Base-by-base conservation (phyloP, 1,284 basidiomycete genomes). In the Marasmius sp. region DNA sequence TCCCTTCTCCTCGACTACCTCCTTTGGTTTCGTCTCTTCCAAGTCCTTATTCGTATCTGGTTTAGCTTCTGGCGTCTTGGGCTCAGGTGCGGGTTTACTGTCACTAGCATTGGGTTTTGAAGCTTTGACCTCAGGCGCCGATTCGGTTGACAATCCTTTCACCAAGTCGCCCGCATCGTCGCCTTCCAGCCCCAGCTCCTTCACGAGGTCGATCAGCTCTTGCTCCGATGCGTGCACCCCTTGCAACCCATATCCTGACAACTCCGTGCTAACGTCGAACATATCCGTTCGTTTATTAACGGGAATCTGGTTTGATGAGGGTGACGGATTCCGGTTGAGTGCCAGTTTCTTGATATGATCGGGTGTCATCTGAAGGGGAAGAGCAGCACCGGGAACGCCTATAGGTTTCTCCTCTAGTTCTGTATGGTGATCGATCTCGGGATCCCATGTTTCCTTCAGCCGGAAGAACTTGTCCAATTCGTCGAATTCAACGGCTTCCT, bases 331-430 rank as follows among this genome's bases (percentile, higher is more conserved):
- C n/a, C 52, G 27, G 12, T 54, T 54, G n/a, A 54, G n/a, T 14
- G 52, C 52, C 38, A 54, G 52, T 18, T 54, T 34, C 37, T 16
- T 86, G 62, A 88, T 77, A 65, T 85, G 87, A 54, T 88, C 85
- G 33, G 90, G 89, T n/a, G 87, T 89, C 87, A 93, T 92, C 69
- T 92, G 84, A 12, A 85, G 76, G 11, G 91, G 89, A 4, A 85
- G 80, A 41, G 84, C 79, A 0, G 88, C 91, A 2, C 91, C 91
- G 0, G 92, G 91, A 2, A 93, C 89, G 57, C 91, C 91, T 50
- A 93, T 82, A 12, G 89, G 85, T 65, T 85, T 80, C 0, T 71
- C 79, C 22, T 72, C 77, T 43, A 80, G 82, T 16, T 76, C 75
- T 36, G 80, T 10, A 33, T 58, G 81, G 45, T 72, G 77, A 67